Evolutionary conservation across 495 filamentous ascomycete genomes (phyloP).

Genomic region (Schizothecium vesticola): DNA sequence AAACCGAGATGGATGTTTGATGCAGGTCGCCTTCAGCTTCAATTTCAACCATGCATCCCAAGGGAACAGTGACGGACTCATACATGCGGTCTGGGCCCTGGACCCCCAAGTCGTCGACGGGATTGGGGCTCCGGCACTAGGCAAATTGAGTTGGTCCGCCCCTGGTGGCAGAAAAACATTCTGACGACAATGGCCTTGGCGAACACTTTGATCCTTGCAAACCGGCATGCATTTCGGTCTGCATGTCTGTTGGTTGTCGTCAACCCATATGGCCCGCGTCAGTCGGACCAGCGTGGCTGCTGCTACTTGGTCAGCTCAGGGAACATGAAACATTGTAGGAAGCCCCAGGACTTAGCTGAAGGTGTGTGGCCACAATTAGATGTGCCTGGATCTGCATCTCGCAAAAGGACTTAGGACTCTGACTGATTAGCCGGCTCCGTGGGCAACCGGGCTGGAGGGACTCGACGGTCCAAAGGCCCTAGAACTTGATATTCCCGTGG

Average conservation of each 20-base stretch:
- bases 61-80: too few species aligned
- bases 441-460: background rate
- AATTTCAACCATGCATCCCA: background rate
- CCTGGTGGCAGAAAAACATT: background rate
- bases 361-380: background rate
- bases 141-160: background rate
- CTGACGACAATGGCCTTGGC: background rate
- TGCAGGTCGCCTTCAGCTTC: background rate
- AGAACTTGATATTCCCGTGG: conserved; percentile 13
- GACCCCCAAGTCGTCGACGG: background rate
- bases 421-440: conserved; percentile 7
- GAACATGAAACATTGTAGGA: conserved; percentile 4
- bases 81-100: background rate
- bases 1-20: background rate
- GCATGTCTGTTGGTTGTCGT: background rate
- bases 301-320: conserved; percentile 6
- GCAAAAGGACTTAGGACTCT: background rate
- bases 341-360: background rate
- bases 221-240: background rate
- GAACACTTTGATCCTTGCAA: background rate
- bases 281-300: conserved; percentile 2
- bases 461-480: background rate
- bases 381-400: background rate
- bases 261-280: conserved; percentile 2
- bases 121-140: background rate